These are phyloP conservation scores for Helichrysum umbraculigerum DNA, from an alignment of 129 eudicot genomes.

Conservation along the genomic window DNA sequence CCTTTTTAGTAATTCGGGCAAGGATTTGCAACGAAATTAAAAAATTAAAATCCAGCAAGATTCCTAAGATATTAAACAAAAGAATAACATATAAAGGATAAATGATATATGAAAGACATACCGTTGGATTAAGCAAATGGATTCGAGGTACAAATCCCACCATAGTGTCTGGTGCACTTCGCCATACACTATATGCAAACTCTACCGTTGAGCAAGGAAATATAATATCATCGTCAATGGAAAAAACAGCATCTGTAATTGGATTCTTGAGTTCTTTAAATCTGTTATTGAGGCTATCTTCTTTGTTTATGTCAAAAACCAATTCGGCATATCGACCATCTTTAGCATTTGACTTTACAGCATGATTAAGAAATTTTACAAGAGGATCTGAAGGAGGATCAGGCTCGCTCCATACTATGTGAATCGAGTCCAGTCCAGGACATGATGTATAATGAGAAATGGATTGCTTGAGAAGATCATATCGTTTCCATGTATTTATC, in stretches of 20 bases:
- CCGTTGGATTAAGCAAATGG: conserved; percentile 69
- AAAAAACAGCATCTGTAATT: conserved; percentile 70
- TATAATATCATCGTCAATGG: conserved; percentile 82
- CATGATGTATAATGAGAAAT: conserved; percentile 83
- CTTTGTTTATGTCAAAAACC: conserved; percentile 74
- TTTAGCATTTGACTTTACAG: conserved; percentile 45
- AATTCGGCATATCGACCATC: conserved; percentile 62
- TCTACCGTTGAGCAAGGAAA: conserved; percentile 81
- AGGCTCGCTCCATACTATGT: conserved; percentile 88
- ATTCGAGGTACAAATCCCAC: conserved; percentile 88
- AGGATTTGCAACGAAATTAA: not conserved
- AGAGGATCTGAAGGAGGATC: conserved; percentile 69
- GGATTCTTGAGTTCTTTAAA: conserved; percentile 72
- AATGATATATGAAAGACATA: conserved; percentile 31
- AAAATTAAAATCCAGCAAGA: not conserved
- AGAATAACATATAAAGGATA: not conserved
- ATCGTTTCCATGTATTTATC: conserved; percentile 88
- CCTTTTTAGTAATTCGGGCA: not conserved
- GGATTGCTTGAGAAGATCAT: conserved; percentile 79
- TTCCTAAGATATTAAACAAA: not conserved
- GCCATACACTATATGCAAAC: conserved; percentile 77
- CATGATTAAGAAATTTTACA: conserved; percentile 52
- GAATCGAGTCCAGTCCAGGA: conserved; percentile 76
- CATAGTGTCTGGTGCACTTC: conserved; percentile 85
- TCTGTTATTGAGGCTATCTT: conserved; percentile 83